These are phyloP conservation scores for Lactarius pseudohatsudake DNA, from an alignment of 768 basidiomycete species.

Conservation along the genomic window DNA sequence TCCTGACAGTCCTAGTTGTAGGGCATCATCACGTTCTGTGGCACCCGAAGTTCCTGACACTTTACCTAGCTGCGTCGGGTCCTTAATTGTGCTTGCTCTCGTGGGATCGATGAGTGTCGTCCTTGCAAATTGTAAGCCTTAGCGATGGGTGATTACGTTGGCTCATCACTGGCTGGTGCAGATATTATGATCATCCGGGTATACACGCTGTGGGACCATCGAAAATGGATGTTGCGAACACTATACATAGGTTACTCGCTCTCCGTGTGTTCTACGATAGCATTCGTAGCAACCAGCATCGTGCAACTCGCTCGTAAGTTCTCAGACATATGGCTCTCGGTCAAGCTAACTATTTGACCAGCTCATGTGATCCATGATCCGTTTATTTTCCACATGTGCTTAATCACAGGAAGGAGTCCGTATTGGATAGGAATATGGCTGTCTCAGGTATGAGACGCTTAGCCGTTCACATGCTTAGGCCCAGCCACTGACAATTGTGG, in stretches of 20 bases:
- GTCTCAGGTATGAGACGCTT: conserved; percentile 35
- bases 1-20: conserved; percentile 9
- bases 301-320: conserved; percentile 17
- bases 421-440: conserved; percentile 35
- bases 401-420: conserved; percentile 10
- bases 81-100: conserved; percentile 13
- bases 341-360: conserved; percentile 4
- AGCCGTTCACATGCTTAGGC: not conserved
- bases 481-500: not conserved
- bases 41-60: not conserved
- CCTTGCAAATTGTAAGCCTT: conserved; percentile 32
- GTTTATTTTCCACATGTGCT: conserved; percentile 23
- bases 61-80: conserved; percentile 14
- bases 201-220: conserved; percentile 40
- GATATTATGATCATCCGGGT: conserved; percentile 41
- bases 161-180: conserved; percentile 33
- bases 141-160: conserved; percentile 22
- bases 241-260: conserved; percentile 11
- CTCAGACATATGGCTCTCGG: not conserved
- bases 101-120: conserved; percentile 36
- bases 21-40: not conserved
- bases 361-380: conserved; percentile 11
- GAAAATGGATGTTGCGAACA: conserved; percentile 29
- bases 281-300: conserved; percentile 11
- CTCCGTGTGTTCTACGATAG: conserved; percentile 18